Percentiles rank a stretch among this genome's conserved stretches.
These are phyloP conservation scores for Pseudopyrenochaeta lycopersici DNA, from an alignment of 2,329 filamentous ascomycete species.

Conservation along the genomic window DNA sequence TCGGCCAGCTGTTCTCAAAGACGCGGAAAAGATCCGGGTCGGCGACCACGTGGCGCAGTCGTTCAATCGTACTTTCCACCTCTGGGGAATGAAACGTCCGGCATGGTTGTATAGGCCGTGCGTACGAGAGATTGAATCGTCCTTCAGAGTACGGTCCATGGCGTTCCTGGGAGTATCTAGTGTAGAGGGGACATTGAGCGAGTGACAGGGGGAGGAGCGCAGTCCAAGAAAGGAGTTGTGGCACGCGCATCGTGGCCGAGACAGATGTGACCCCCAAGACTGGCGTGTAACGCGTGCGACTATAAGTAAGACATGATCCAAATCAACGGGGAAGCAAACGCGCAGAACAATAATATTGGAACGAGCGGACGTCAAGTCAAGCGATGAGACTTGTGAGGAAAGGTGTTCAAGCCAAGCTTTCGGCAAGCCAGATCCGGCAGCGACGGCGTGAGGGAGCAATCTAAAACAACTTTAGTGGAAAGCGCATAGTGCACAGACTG, in stretches of 20 bases:
- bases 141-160: slow-evolving; percentile 55
- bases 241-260: slow-evolving; percentile 16
- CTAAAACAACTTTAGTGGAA: background rate
- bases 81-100: slow-evolving; percentile 55
- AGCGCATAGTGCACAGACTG: background rate
- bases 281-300: background rate
- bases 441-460: background rate
- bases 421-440: background rate
- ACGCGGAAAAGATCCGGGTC: slow-evolving; percentile 71
- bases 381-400: background rate
- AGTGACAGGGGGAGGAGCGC: slow-evolving; percentile 22
- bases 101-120: slow-evolving; percentile 55
- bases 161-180: slow-evolving; percentile 47
- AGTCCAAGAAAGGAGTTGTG: slow-evolving; percentile 5
- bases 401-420: slow-evolving; percentile 18
- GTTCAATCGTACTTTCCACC: slow-evolving; percentile 51
- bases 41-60: slow-evolving; percentile 48
- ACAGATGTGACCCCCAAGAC: background rate
- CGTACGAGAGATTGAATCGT: slow-evolving; percentile 54
- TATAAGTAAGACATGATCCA: background rate
- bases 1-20: slow-evolving; percentile 77
- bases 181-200: slow-evolving; percentile 55
- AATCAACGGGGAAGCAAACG: background rate
- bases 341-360: background rate
- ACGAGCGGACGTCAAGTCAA: background rate